Percentiles rank a stretch among this genome's conserved stretches.
These are phyloP conservation scores for Spizellomyces sp. DNA, from an alignment of 192 early-diverging fungal species.

Conservation along the genomic window DNA sequence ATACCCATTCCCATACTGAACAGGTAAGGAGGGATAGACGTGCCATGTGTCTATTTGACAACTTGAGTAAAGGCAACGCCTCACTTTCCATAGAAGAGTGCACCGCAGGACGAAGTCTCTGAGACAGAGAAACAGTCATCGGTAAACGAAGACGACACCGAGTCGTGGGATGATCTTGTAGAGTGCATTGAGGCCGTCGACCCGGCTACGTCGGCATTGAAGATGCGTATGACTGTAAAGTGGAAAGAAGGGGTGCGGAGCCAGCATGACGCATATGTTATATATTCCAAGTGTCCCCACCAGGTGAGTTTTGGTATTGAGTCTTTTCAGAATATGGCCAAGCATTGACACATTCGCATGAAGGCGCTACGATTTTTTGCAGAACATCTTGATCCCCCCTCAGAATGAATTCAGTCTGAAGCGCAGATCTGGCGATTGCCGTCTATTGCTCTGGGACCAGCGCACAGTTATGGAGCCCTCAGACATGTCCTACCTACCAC, in stretches of 20 bases:
- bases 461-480: too few relatives aligned
- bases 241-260: constrained; percentile 2
- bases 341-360: background rate
- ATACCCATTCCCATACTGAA: background rate
- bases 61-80: too few relatives aligned
- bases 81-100: too few relatives aligned
- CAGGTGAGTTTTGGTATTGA: background rate
- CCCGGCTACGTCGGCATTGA: background rate
- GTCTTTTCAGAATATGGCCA: background rate
- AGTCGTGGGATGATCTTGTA: background rate
- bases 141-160: too few relatives aligned
- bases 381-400: background rate
- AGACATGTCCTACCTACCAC: too few relatives aligned
- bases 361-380: constrained; percentile 3
- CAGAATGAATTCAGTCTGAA: too few relatives aligned
- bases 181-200: background rate
- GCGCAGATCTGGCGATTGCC: too few relatives aligned
- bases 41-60: too few relatives aligned
- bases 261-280: background rate
- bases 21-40: background rate
- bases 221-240: background rate
- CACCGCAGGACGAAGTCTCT: too few relatives aligned
- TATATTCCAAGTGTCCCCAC: constrained; percentile 1
- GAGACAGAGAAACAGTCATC: too few relatives aligned
- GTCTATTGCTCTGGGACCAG: too few relatives aligned